Conservation (phyloP, 768 basidiomycete genomes). For the Serendipita sp. region DNA sequence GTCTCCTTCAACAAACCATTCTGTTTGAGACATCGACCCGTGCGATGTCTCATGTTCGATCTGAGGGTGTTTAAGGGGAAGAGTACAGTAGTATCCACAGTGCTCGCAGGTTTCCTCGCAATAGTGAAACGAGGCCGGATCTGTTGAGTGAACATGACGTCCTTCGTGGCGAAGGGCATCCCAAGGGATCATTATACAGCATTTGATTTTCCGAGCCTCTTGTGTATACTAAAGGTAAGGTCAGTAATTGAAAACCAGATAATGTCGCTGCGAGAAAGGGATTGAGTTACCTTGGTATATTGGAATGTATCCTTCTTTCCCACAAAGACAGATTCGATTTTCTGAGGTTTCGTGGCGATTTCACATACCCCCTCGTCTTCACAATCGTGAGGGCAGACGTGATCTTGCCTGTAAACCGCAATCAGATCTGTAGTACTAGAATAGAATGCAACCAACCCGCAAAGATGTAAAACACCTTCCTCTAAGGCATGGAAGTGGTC, state of each 20-base stretch:
- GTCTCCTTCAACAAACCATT: constrained; percentile 39
- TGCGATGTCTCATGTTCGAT: constrained; percentile 47
- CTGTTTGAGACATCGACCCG: constrained; percentile 43
- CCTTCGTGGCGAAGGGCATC: constrained; percentile 30
- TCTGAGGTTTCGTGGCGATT: constrained; percentile 40
- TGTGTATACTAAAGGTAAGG: neutral
- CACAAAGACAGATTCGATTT: constrained; percentile 43
- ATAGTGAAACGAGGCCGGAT: constrained; percentile 33
- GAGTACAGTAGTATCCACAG: constrained; percentile 42
- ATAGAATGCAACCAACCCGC: constrained; percentile 26
- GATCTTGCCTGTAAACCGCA: constrained; percentile 27
- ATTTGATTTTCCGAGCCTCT: constrained; percentile 20
- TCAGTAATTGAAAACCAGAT: neutral
- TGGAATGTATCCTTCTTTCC: constrained; percentile 45
- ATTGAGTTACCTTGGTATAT: constrained; percentile 18
- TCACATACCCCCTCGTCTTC: constrained; percentile 34
- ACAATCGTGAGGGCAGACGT: constrained; percentile 31
- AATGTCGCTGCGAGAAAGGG: neutral
- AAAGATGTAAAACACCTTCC: constrained; percentile 29
- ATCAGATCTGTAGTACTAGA: neutral
- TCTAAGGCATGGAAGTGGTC: constrained; percentile 39
- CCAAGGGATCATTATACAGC: constrained; percentile 30
- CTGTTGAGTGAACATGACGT: constrained; percentile 31
- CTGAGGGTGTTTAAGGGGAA: constrained; percentile 34
- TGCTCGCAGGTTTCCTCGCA: constrained; percentile 31